Evolutionary conservation across 2,329 filamentous ascomycete species (phyloP).

Genomic region (Fusarium begoniae): DNA sequence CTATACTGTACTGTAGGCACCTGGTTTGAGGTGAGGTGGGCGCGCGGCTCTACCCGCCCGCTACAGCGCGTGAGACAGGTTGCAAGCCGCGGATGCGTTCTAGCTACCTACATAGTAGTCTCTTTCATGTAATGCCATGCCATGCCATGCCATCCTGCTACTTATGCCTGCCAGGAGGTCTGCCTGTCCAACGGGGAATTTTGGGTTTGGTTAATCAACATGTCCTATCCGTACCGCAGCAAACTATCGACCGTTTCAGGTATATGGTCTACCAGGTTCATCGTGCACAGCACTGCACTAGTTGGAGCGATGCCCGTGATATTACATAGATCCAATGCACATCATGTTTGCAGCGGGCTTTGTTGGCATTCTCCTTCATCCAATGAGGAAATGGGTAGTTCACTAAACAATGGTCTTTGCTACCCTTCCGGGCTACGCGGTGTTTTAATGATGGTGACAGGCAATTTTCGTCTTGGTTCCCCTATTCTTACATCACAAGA

Average conservation of each 20-base stretch:
- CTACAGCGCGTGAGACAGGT: constrained; percentile 30
- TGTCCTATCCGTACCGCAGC: not conserved
- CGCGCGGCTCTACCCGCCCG: constrained; percentile 29
- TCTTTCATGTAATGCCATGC: constrained; percentile 1
- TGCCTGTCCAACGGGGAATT: not conserved
- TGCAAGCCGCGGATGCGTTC: constrained; percentile 9
- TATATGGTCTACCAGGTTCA: not conserved
- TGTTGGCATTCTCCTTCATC: constrained; percentile 17
- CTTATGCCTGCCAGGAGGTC: not conserved
- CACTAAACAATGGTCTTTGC: not conserved
- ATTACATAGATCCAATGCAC: constrained; percentile 25
- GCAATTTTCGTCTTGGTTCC: not conserved
- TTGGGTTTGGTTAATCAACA: not conserved
- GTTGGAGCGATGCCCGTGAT: not conserved
- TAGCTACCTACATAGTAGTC: constrained; percentile 1
- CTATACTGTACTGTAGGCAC: not conserved
- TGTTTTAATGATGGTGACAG: not conserved
- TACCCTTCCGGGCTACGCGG: not conserved
- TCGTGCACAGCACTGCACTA: not conserved
- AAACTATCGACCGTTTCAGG: constrained; percentile 18
- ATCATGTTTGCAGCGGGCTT: constrained; percentile 35
- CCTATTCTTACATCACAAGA: not conserved
- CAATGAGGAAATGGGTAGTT: not conserved
- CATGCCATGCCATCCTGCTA: not conserved
- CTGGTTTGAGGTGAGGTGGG: not conserved